Evolutionary conservation across 1,284 basidiomycete species (phyloP).

Genomic region (Naganishia albida): DNA sequence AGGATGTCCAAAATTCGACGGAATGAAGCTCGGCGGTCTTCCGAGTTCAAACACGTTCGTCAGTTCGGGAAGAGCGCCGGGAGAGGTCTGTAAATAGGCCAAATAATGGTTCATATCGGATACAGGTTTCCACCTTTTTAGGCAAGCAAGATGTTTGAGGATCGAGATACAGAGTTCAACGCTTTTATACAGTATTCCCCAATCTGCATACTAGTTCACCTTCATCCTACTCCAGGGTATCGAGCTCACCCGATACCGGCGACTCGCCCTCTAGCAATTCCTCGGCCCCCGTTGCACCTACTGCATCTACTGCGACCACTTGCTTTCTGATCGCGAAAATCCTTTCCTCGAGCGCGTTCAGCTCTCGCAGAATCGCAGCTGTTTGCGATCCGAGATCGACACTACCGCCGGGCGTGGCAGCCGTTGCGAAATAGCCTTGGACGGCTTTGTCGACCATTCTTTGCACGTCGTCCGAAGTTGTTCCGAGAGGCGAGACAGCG

Average conservation of each 20-base stretch:
- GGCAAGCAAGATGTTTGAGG: background rate
- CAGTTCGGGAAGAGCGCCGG: background rate
- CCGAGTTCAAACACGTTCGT: constrained; percentile 27
- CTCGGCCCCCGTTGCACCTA: background rate
- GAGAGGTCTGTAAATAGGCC: background rate
- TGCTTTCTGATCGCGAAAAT: constrained; percentile 11
- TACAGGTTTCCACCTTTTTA: background rate
- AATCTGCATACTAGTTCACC: too few relatives aligned
- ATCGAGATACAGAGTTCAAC: background rate
- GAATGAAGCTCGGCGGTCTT: constrained; percentile 6
- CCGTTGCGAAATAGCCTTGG: background rate
- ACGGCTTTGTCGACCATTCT: constrained; percentile 19
- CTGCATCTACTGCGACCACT: constrained; percentile 4
- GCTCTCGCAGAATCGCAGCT: constrained; percentile 2
- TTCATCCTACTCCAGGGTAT: constrained; percentile 13
- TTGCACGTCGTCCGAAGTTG: constrained; percentile 4
- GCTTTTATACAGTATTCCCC: too few relatives aligned
- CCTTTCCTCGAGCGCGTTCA: constrained; percentile 16
- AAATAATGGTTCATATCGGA: background rate
- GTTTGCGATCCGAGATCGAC: constrained; percentile 9
- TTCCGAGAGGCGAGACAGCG: constrained; percentile 8
- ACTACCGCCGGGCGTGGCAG: background rate
- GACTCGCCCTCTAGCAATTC: background rate
- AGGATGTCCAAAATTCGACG: too few relatives aligned
- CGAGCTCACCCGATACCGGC: constrained; percentile 10